Evolutionary conservation across 1,284 basidiomycete genomes (phyloP).

Genomic region (Mycena sp.): DNA sequence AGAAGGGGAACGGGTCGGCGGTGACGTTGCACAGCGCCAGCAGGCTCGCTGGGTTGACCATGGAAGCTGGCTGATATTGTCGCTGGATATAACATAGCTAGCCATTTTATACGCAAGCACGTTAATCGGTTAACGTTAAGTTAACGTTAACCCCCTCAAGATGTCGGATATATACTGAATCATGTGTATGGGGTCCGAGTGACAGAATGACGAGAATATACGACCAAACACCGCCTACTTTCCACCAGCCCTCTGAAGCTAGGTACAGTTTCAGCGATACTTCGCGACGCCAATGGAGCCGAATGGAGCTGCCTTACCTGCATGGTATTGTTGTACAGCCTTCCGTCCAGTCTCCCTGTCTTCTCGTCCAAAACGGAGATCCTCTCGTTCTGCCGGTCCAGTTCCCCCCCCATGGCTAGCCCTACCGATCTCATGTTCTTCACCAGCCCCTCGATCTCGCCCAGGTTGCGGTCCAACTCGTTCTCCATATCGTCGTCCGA

Average conservation of each 20-base stretch:
- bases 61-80: too few relatives aligned
- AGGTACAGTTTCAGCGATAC: background rate
- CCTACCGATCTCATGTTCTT: constrained; percentile 90
- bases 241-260: constrained; percentile 4
- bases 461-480: constrained; percentile 90
- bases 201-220: too few relatives aligned
- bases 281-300: background rate
- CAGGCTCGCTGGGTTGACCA: constrained; percentile 2
- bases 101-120: too few relatives aligned
- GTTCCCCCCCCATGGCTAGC: constrained; percentile 83
- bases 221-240: too few relatives aligned
- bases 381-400: constrained; percentile 78
- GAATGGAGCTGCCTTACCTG: constrained; percentile 53
- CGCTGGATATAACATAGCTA: too few relatives aligned
- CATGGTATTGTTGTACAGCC: constrained; percentile 73
- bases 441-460: constrained; percentile 86
- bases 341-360: constrained; percentile 68
- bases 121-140: too few relatives aligned
- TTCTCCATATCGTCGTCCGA: constrained; percentile 96
- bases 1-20: constrained; percentile 40
- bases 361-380: constrained; percentile 75
- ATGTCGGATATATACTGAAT: too few relatives aligned
- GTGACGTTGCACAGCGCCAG: constrained; percentile 1
- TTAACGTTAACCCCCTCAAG: too few relatives aligned
- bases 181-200: too few relatives aligned